Percentiles rank a stretch among this genome's conserved stretches.
Conservation (phyloP, 2,329 filamentous ascomycete genomes). For the Epichloe baconii region DNA sequence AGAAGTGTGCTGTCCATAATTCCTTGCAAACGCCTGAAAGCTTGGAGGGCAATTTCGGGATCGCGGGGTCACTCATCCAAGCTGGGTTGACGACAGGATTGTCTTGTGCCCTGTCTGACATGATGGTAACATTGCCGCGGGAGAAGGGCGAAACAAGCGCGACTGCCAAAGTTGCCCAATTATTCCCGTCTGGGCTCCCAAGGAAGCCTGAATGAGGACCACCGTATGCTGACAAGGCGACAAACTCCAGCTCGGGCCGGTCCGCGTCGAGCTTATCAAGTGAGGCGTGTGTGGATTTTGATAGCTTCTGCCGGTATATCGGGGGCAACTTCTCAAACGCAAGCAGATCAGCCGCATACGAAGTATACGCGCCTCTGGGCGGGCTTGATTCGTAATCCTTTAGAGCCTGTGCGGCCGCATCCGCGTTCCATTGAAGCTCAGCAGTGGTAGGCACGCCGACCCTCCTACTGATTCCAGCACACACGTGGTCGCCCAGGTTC, state of each 20-base stretch:
- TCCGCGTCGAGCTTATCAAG: neutral
- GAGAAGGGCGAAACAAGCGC: neutral
- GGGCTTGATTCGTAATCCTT: neutral
- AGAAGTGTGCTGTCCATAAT: neutral
- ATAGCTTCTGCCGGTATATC: too few relatives aligned
- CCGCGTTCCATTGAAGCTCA: neutral
- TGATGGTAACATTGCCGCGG: neutral
- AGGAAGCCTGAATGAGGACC: neutral
- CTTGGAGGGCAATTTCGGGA: neutral
- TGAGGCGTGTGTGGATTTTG: too few relatives aligned
- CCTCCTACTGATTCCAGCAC: slow-evolving; percentile 5
- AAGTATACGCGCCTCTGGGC: neutral
- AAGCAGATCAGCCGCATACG: neutral
- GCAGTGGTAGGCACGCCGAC: neutral
- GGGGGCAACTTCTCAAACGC: neutral
- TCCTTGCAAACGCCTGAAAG: neutral
- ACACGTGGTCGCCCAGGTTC: slow-evolving; percentile 33
- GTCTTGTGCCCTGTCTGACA: neutral
- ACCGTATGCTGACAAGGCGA: neutral
- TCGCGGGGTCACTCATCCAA: neutral
- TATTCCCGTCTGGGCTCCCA: neutral
- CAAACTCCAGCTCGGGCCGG: neutral
- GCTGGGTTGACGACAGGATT: neutral
- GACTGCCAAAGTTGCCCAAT: neutral
- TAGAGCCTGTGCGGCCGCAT: neutral